Evolutionary conservation across 225 moss, liverwort and hornwort genomes (phyloP), one percentile per base, ranked within the genome.

Genomic region (Takakia lepidozioides): DNA sequence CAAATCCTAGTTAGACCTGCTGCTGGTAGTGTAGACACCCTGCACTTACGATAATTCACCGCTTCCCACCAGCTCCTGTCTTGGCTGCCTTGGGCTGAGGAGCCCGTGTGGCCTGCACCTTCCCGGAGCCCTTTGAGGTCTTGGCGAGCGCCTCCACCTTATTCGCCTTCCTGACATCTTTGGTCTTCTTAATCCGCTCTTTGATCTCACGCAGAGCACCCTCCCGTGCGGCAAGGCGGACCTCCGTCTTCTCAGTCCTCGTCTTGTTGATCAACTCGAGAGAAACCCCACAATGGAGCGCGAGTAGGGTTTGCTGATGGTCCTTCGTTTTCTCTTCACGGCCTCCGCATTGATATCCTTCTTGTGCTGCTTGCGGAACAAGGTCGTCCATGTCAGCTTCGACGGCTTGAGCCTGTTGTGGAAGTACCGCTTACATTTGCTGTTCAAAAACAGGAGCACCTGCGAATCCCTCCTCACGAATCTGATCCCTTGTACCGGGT

Each of bases 271-370:
- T 56, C 13, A 56, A 21, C 17, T 56, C 56, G 25, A 56, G 25
- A 42, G 56, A 56, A 25, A 42, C 56, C 10, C 56, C 56, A 56
- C 56, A 29, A 56, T 56, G n/a, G 56, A 56, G 16, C 56, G 39
- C 15, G 56, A 56, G 26, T 56, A 56, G 15, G 56, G 56, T 42
- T 56, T 56, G 42, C 11, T 57, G 27, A 27, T 28, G 1, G 49
- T 50, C 28, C 49, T 26, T 14, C 28, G 27, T 30, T 50, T 50
- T 27, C 45, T 57, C 44, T 46, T 46, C 9, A 57, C 43, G 2
- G 56, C 44, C 44, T 57, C 56, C 0, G 45, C 43, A 46, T 28
- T 25, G 8, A 57, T 11, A 32, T 57, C 27, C 27, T 57, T 57
- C 56, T 46, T 45, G 30, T 57, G 49, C 25, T 50, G 49, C 22